These are phyloP conservation scores for Harrya chromipes DNA, from an alignment of 768 basidiomycete genomes.

Conservation along the genomic window DNA sequence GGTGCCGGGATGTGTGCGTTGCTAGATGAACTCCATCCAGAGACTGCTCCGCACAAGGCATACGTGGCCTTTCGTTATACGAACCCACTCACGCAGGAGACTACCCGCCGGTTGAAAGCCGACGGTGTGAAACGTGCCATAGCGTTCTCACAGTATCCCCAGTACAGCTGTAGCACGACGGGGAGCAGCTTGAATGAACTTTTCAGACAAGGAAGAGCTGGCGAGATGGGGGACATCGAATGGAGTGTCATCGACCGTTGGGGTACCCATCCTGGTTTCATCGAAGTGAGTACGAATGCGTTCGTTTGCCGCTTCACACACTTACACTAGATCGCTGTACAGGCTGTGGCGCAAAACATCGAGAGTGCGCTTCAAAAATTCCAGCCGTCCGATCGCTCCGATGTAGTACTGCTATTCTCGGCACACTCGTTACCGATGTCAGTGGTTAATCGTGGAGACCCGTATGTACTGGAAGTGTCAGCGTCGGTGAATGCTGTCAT, in stretches of 20 bases:
- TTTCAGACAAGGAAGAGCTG: conserved; percentile 60
- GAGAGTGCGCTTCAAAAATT: conserved; percentile 80
- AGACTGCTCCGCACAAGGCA: conserved; percentile 90
- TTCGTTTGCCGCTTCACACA: not conserved
- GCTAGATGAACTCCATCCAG: conserved; percentile 92
- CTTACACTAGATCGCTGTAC: not conserved
- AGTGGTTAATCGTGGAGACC: conserved; percentile 97
- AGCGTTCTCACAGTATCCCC: conserved; percentile 98
- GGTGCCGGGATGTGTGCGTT: conserved; percentile 87
- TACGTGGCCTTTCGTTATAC: conserved; percentile 97
- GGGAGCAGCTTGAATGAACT: conserved; percentile 97
- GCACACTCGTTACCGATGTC: conserved; percentile 98
- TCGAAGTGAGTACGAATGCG: conserved; percentile 66
- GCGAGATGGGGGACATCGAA: conserved; percentile 65
- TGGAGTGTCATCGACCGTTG: conserved; percentile 99
- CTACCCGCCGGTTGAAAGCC: conserved; percentile 75
- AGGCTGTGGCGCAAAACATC: conserved; percentile 92
- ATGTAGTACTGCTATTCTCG: conserved; percentile 88
- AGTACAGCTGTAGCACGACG: conserved; percentile 97
- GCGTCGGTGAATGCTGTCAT: conserved; percentile 93
- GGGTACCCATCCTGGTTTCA: conserved; percentile 92
- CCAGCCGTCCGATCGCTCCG: conserved; percentile 61
- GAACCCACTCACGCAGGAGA: conserved; percentile 80
- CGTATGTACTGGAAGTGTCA: conserved; percentile 93
- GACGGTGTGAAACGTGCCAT: conserved; percentile 92